These are phyloP conservation scores for Eucalyptus erythrocorys DNA, from an alignment of 345 rosid species.

Conservation along the genomic window DNA sequence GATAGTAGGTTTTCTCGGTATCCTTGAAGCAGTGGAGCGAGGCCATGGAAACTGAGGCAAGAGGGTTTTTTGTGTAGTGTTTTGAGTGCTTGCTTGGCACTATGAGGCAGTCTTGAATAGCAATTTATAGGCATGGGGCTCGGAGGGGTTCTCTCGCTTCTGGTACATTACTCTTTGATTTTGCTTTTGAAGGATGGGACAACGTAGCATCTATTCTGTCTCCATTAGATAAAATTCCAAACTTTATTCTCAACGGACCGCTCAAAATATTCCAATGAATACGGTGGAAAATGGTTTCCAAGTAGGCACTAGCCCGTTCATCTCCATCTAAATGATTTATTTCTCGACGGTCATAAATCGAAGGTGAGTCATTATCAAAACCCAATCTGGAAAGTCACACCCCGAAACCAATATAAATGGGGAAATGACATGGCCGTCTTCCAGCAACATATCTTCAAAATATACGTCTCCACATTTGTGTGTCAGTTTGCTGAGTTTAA, in stretches of 20 bases:
- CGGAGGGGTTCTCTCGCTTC: not conserved
- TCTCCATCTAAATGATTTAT: not conserved
- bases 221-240: not conserved
- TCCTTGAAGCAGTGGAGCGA: not conserved
- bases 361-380: not conserved
- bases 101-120: not conserved
- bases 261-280: not conserved
- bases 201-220: not conserved
- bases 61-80: not conserved
- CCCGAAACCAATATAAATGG: not conserved
- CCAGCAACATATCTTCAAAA: not conserved
- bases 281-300: not conserved
- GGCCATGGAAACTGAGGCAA: not conserved
- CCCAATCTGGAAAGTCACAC: not conserved
- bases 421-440: not conserved
- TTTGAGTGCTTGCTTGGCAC: not conserved
- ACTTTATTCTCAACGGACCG: not conserved
- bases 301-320: not conserved
- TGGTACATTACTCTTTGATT: not conserved
- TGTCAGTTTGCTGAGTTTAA: no score
- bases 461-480: no score
- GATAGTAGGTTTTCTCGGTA: not conserved
- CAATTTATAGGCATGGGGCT: slow-evolving; percentile 1
- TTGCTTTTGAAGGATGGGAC: not conserved
- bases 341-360: not conserved